phyloP scores from a whole-genome alignment of 2,329 filamentous ascomycete genomes.

The Epichloe elymi region DNA sequence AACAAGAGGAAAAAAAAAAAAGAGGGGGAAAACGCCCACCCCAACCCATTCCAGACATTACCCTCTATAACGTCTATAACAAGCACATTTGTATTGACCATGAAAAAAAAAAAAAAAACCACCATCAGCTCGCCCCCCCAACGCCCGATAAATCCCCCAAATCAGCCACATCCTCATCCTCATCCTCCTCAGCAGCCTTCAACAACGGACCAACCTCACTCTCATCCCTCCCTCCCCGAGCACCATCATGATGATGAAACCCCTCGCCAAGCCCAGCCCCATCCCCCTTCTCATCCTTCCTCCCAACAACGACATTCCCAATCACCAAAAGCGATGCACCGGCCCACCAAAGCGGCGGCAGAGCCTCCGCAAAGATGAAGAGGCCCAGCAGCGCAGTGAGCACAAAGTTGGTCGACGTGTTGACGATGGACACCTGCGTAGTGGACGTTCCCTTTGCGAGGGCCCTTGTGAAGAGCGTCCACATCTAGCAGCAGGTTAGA shows the following conservation, averaged over 20 bases:
- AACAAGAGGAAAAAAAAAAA: no score
- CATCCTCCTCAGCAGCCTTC: slow-evolving; percentile 1
- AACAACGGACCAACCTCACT: slow-evolving; percentile 18
- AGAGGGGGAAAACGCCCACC: no score
- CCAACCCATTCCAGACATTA: no score
- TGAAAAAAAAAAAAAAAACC: background rate
- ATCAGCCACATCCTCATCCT: slow-evolving; percentile 24
- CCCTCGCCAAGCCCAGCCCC: slow-evolving; percentile 4
- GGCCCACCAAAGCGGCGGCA: slow-evolving; percentile 65
- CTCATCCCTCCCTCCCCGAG: slow-evolving; percentile 6
- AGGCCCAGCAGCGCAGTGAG: slow-evolving; percentile 60
- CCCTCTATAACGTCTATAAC: no score
- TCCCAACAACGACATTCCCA: slow-evolving; percentile 66
- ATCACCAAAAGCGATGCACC: slow-evolving; percentile 60
- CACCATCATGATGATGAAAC: no score
- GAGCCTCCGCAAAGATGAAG: slow-evolving; percentile 55
- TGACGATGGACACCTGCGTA: slow-evolving; percentile 69
- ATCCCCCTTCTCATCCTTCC: slow-evolving; percentile 42
- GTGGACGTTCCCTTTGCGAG: slow-evolving; percentile 63
- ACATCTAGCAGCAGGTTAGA: slow-evolving; percentile 41
- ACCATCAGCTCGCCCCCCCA: background rate
- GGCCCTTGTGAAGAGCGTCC: slow-evolving; percentile 69
- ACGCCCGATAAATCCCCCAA: slow-evolving; percentile 16
- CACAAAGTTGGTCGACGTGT: slow-evolving; percentile 72
- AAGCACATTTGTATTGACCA: background rate